Percentiles rank a stretch among this genome's conserved stretches.
These are phyloP conservation scores for Yamadazyma dendronema DNA, from an alignment of 1,139 yeast species.

Conservation along the genomic window DNA sequence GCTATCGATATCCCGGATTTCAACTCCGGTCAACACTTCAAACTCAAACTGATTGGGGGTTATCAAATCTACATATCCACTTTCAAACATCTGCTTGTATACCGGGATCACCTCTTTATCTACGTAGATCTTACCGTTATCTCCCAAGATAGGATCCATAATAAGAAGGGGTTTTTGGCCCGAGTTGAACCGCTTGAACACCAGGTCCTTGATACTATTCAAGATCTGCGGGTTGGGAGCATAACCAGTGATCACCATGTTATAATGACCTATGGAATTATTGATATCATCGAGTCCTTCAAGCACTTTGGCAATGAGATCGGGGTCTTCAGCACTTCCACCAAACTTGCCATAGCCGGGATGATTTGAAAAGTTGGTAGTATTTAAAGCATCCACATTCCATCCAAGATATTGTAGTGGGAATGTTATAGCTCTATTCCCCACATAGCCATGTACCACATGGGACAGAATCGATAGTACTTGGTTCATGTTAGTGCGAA, in stretches of 20 bases:
- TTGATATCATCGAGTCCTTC: slow-evolving; percentile 33
- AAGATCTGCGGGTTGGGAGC: slow-evolving; percentile 38
- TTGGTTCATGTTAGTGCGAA: slow-evolving; percentile 10
- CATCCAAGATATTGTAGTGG: slow-evolving; percentile 45
- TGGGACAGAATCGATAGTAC: slow-evolving; percentile 44
- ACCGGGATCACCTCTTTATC: slow-evolving; percentile 64
- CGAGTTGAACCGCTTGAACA: slow-evolving; percentile 15
- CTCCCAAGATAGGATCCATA: slow-evolving; percentile 94
- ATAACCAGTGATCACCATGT: slow-evolving; percentile 37
- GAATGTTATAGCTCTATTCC: slow-evolving; percentile 41
- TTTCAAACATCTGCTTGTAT: slow-evolving; percentile 54
- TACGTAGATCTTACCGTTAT: slow-evolving; percentile 81
- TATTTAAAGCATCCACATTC: slow-evolving; percentile 44
- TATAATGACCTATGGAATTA: slow-evolving; percentile 13
- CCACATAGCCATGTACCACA: slow-evolving; percentile 48
- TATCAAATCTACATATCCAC: slow-evolving; percentile 58
- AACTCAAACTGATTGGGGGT: slow-evolving; percentile 94
- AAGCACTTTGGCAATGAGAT: slow-evolving; percentile 15
- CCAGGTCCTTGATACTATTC: slow-evolving; percentile 16
- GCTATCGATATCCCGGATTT: slow-evolving; percentile 38
- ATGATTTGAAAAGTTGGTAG: slow-evolving; percentile 44
- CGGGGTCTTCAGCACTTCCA: slow-evolving; percentile 21
- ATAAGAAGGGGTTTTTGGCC: slow-evolving; percentile 45
- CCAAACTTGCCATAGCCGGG: slow-evolving; percentile 45
- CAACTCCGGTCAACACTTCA: slow-evolving; percentile 62